Percentiles rank a stretch among this genome's conserved stretches.
Evolutionary conservation across 805 yeast genomes (phyloP).

Genomic region (Saccharomycopsis sp.): DNA sequence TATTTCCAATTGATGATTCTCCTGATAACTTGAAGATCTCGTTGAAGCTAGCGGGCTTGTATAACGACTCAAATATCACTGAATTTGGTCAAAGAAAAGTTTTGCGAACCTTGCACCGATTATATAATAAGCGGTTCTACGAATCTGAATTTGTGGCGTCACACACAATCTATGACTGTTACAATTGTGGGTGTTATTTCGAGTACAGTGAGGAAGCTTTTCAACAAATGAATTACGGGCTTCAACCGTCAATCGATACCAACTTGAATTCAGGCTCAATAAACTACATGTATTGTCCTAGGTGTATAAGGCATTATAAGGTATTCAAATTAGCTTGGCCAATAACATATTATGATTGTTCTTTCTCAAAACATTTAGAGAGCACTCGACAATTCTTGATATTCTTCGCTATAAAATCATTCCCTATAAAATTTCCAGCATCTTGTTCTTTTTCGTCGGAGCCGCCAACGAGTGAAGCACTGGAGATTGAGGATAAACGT

Average conservation of each 20-base stretch:
- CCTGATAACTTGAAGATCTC: conserved; percentile 22
- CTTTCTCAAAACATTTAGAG: conserved; percentile 4
- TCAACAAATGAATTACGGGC: conserved; percentile 1
- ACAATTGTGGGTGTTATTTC: conserved; percentile 27
- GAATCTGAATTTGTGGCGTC: conserved; percentile 9
- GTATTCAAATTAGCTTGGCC: conserved; percentile 27
- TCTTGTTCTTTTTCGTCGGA: too few relatives aligned
- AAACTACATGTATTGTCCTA: conserved; percentile 23
- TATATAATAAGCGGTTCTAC: conserved; percentile 21
- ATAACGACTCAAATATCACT: conserved; percentile 14
- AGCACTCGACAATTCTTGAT: conserved; percentile 14
- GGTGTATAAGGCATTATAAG: conserved; percentile 26
- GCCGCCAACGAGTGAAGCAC: too few relatives aligned
- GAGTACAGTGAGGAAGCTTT: conserved; percentile 5
- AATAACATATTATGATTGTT: conserved; percentile 14
- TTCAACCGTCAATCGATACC: conserved; percentile 1
- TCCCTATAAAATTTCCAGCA: too few relatives aligned
- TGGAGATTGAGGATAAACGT: too few relatives aligned
- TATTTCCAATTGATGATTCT: conserved; percentile 15
- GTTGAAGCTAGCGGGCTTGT: neutral
- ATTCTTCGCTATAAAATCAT: too few relatives aligned
- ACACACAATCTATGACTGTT: conserved; percentile 24
- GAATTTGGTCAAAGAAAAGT: conserved; percentile 29
- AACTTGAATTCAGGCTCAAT: neutral
- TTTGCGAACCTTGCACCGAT: conserved; percentile 23